phyloP scores from a whole-genome alignment of 768 basidiomycete genomes.

The Xerocomellus chrysenteron region DNA sequence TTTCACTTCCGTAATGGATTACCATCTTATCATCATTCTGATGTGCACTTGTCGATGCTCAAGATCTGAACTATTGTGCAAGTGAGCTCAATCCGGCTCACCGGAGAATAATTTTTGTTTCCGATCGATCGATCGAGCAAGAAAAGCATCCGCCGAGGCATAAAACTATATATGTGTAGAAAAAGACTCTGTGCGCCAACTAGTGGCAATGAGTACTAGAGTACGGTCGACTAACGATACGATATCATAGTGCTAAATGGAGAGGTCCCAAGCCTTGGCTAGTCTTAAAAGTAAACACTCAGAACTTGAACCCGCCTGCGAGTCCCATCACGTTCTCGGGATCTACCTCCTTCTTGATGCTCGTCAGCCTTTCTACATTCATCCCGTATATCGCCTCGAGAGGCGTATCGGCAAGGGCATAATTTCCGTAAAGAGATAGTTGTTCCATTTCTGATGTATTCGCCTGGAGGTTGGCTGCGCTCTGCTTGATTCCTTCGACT shows the following conservation, averaged over 20 bases:
- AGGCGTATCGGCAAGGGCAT: conserved; percentile 54
- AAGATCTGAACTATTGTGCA: too few relatives aligned
- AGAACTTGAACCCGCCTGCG: conserved; percentile 65
- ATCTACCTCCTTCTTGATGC: conserved; percentile 48
- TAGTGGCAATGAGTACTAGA: background rate
- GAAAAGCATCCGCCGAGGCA: too few relatives aligned
- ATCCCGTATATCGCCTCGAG: conserved; percentile 49
- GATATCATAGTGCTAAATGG: conserved; percentile 2
- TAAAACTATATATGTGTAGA: background rate
- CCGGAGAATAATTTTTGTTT: too few relatives aligned
- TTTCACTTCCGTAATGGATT: too few relatives aligned
- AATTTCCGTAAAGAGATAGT: conserved; percentile 58
- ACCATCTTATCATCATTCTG: too few relatives aligned
- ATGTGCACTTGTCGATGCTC: too few relatives aligned
- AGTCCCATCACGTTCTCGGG: conserved; percentile 62
- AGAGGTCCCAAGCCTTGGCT: conserved; percentile 3
- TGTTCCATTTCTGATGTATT: conserved; percentile 39
- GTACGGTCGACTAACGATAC: background rate
- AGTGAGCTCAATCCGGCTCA: too few relatives aligned
- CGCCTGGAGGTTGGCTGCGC: conserved; percentile 39
- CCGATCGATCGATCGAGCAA: too few relatives aligned
- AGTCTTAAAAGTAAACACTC: conserved; percentile 2
- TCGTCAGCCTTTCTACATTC: conserved; percentile 42
- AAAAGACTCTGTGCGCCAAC: background rate
- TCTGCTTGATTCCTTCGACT: conserved; percentile 38